A percentile compares a stretch with the other conserved stretches of the same genome.
These are phyloP conservation scores for Mollisia scopiformis DNA, from an alignment of 2,329 filamentous ascomycete species.

Conservation along the genomic window DNA sequence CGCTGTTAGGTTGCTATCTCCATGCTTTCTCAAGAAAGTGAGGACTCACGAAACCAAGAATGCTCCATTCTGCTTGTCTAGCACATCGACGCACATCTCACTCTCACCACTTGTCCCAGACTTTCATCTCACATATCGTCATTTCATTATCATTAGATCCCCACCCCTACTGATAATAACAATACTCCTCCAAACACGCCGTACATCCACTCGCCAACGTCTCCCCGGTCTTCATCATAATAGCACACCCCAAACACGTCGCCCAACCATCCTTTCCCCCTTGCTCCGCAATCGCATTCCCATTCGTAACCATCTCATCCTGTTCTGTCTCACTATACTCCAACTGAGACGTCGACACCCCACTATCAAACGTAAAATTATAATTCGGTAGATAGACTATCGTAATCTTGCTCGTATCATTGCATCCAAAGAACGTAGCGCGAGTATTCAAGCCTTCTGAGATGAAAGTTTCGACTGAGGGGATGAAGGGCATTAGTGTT, in stretches of 20 bases:
- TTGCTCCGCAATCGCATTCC: slow-evolving; percentile 42
- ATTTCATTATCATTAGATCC: no score
- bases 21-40: no score
- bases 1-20: no score
- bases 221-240: slow-evolving; percentile 39
- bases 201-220: slow-evolving; percentile 39
- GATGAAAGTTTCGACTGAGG: slow-evolving; percentile 39
- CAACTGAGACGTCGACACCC: slow-evolving; percentile 37
- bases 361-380: slow-evolving; percentile 40
- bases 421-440: slow-evolving; percentile 48
- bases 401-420: slow-evolving; percentile 29
- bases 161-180: slow-evolving; percentile 29
- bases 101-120: no score
- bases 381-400: slow-evolving; percentile 45
- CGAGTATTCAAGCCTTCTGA: slow-evolving; percentile 30
- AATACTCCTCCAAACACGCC: slow-evolving; percentile 46
- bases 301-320: slow-evolving; percentile 44
- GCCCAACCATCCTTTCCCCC: slow-evolving; percentile 38
- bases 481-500: slow-evolving; percentile 49
- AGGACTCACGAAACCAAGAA: no score
- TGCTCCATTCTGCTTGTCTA: no score
- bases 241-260: slow-evolving; percentile 46
- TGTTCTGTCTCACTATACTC: slow-evolving; percentile 40
- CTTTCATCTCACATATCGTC: no score
- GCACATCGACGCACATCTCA: no score